A percentile compares a stretch with the other conserved stretches of the same genome.
Evolutionary conservation across 139 green algal species (phyloP).

Genomic region (Chlorella sp.): DNA sequence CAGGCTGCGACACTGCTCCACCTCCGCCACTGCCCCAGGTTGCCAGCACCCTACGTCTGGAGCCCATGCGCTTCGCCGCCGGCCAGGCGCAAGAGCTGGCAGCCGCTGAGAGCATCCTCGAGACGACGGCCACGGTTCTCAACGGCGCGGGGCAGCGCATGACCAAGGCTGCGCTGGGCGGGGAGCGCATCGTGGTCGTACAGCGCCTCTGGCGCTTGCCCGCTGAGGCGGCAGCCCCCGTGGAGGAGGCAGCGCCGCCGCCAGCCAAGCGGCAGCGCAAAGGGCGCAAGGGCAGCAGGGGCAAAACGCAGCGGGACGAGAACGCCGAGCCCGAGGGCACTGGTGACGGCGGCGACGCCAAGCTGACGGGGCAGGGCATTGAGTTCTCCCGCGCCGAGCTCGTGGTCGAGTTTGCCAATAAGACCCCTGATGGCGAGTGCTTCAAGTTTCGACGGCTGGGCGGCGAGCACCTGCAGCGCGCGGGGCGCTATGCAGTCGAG

Average conservation of each 20-base stretch:
- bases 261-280: constrained; percentile 20
- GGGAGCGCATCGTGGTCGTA: constrained; percentile 57
- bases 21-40: constrained; percentile 41
- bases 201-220: constrained; percentile 61
- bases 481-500: constrained; percentile 57
- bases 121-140: constrained; percentile 54
- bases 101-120: constrained; percentile 58
- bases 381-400: constrained; percentile 31
- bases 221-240: not conserved
- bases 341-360: not conserved
- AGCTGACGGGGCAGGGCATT: not conserved
- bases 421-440: constrained; percentile 46
- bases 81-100: constrained; percentile 37
- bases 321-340: constrained; percentile 8
- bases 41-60: constrained; percentile 49
- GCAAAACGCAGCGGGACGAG: constrained; percentile 12
- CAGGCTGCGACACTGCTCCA: not conserved
- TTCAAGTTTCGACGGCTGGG: constrained; percentile 63
- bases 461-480: constrained; percentile 29
- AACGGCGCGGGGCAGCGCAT: constrained; percentile 38
- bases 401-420: constrained; percentile 57
- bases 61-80: constrained; percentile 55
- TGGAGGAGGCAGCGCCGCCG: constrained; percentile 1
- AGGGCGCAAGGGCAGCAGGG: constrained; percentile 16
- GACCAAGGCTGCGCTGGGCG: constrained; percentile 28